phyloP scores from a whole-genome alignment of 208 protist genomes.

The Leishmania tarentolae region DNA sequence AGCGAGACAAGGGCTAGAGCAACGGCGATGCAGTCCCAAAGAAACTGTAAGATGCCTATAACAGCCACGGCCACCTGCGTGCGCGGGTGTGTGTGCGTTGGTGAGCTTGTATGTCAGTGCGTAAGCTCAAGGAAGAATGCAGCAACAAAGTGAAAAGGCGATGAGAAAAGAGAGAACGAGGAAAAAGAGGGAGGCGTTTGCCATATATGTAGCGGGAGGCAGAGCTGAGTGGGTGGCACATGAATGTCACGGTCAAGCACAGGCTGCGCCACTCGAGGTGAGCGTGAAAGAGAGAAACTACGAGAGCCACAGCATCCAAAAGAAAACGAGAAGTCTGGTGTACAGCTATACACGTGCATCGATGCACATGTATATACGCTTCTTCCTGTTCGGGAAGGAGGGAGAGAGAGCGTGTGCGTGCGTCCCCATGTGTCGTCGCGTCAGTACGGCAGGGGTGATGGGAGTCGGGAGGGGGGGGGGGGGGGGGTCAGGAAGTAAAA shows the following conservation, averaged over 20 bases:
- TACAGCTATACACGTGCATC: not conserved
- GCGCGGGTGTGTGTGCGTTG: not conserved
- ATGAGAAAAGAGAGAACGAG: not conserved
- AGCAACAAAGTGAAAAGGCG: not conserved
- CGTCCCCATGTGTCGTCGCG: not conserved
- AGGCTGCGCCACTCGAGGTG: not conserved
- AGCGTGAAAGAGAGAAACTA: not conserved
- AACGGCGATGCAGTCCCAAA: not conserved
- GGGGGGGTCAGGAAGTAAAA: not conserved
- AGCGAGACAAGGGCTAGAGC: not conserved
- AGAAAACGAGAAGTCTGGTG: not conserved
- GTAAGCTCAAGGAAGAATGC: not conserved
- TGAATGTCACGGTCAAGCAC: not conserved
- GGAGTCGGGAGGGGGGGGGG: not conserved
- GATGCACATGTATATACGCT: not conserved
- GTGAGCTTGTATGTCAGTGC: too few relatives aligned
- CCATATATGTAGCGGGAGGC: not conserved
- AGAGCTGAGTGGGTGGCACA: not conserved
- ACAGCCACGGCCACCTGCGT: not conserved
- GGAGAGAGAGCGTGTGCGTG: not conserved
- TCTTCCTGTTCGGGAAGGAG: not conserved
- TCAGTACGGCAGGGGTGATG: not conserved
- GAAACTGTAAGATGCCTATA: not conserved
- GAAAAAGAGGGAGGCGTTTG: not conserved
- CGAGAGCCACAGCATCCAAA: not conserved